phyloP scores from a whole-genome alignment of 345 rosid genomes.

The Passiflora organensis region DNA sequence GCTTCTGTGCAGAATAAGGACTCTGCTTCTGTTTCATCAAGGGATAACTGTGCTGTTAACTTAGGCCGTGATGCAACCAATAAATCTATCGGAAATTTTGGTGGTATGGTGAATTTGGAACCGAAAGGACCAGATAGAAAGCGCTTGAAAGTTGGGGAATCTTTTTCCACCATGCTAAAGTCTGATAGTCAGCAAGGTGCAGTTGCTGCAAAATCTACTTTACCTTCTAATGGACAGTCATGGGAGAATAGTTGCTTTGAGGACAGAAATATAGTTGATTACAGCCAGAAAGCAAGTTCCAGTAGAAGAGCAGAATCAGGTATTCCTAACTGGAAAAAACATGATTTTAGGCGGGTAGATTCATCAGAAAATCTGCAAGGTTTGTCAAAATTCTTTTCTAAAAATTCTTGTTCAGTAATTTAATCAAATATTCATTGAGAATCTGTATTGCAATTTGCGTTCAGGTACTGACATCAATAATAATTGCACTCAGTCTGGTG shows the following conservation, averaged over 20 bases:
- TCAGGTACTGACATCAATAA: slow-evolving; percentile 44
- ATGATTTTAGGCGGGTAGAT: slow-evolving; percentile 32
- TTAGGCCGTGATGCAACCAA: slow-evolving; percentile 26
- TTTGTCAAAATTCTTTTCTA: slow-evolving; percentile 10
- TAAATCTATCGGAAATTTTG: slow-evolving; percentile 33
- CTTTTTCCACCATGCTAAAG: slow-evolving; percentile 32
- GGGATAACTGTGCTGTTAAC: slow-evolving; percentile 19
- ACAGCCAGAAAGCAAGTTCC: slow-evolving; percentile 25
- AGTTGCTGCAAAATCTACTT: slow-evolving; percentile 25
- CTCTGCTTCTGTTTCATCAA: slow-evolving; percentile 25
- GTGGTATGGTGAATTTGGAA: slow-evolving; percentile 34
- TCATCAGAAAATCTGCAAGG: slow-evolving; percentile 28
- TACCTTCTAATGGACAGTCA: slow-evolving; percentile 25
- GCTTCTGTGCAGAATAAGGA: slow-evolving; percentile 57
- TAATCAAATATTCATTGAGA: slow-evolving; percentile 10
- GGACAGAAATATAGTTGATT: slow-evolving; percentile 23
- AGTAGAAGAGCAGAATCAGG: slow-evolving; percentile 29
- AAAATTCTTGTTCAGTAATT: slow-evolving; percentile 3
- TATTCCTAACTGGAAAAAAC: slow-evolving; percentile 27
- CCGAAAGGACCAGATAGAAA: slow-evolving; percentile 60
- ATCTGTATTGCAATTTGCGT: slow-evolving; percentile 12
- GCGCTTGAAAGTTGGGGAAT: slow-evolving; percentile 44
- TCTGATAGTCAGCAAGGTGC: slow-evolving; percentile 25
- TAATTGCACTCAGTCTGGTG: slow-evolving; percentile 31
- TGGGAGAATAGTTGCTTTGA: slow-evolving; percentile 18